These are phyloP conservation scores for Acorus calamus DNA, from an alignment of 106 monocot genomes.

Conservation along the genomic window DNA sequence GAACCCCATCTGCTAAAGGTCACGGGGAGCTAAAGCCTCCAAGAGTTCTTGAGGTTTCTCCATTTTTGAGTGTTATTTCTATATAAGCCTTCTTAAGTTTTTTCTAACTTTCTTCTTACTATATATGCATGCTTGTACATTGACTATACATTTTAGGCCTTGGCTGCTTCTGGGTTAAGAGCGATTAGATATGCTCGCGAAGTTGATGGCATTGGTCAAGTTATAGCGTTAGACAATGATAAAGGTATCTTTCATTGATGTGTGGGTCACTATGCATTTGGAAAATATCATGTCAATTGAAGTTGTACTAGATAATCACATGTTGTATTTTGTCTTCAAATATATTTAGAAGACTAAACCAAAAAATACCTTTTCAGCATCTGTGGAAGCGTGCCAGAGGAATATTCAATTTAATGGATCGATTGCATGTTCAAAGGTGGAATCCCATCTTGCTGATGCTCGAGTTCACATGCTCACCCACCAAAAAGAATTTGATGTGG, in stretches of 20 bases:
- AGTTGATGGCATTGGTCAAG: conserved; percentile 63
- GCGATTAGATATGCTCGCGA: conserved; percentile 82
- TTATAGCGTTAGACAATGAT: conserved; percentile 86
- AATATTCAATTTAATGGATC: conserved; percentile 64
- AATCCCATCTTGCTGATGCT: conserved; percentile 78
- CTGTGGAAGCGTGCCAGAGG: conserved; percentile 38
- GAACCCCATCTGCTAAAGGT: conserved; percentile 19
- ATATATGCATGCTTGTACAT: too few species aligned
- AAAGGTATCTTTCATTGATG: conserved; percentile 35
- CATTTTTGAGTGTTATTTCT: too few species aligned
- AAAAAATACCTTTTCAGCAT: conserved; percentile 16
- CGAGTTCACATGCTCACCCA: conserved; percentile 85
- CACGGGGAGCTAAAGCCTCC: conserved; percentile 42
- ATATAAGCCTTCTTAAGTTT: too few species aligned
- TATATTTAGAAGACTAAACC: too few species aligned
- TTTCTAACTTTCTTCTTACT: too few species aligned
- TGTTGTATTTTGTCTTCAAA: too few species aligned
- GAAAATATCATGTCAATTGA: too few species aligned
- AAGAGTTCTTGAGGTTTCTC: conserved; percentile 70
- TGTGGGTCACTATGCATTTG: too few species aligned
- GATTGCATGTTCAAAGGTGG: conserved; percentile 45
- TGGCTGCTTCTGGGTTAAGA: conserved; percentile 94
- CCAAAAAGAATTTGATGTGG: conserved; percentile 90
- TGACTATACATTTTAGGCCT: conserved; percentile 30
- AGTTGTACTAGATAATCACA: too few species aligned